Conservation (phyloP, 2,329 filamentous ascomycete species). For the Byssoonygena ceratinophila region DNA sequence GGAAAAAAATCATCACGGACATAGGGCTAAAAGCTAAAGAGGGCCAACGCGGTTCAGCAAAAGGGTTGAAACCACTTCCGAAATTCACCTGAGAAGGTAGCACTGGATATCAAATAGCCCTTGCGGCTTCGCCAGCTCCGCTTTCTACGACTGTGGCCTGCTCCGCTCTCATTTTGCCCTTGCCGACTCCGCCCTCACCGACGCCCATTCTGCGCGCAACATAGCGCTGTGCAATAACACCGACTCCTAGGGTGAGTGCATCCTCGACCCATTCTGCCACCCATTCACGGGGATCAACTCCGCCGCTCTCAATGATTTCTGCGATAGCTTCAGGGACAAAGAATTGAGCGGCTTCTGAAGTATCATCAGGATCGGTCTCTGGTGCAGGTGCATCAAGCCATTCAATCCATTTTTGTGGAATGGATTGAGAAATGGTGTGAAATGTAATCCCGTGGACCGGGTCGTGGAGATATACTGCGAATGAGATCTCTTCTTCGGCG, state of each 20-base stretch:
- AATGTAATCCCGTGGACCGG: slow-evolving; percentile 87
- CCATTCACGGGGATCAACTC: slow-evolving; percentile 91
- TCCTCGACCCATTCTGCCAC: slow-evolving; percentile 97
- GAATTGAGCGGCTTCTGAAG: slow-evolving; percentile 30
- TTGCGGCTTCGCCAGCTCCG: slow-evolving; percentile 51
- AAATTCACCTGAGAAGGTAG: neutral
- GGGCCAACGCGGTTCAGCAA: neutral
- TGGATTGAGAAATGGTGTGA: slow-evolving; percentile 65
- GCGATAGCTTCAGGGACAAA: slow-evolving; percentile 64
- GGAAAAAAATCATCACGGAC: neutral
- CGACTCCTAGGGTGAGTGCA: slow-evolving; percentile 62
- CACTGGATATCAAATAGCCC: slow-evolving; percentile 36
- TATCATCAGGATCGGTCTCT: slow-evolving; percentile 28
- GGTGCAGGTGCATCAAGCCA: slow-evolving; percentile 70
- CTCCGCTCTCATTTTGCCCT: slow-evolving; percentile 43
- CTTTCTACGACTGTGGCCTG: slow-evolving; percentile 48
- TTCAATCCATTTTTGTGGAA: slow-evolving; percentile 75
- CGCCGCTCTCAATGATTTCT: slow-evolving; percentile 63
- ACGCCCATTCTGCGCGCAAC: slow-evolving; percentile 94
- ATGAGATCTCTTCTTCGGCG: slow-evolving; percentile 53
- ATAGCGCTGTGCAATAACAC: slow-evolving; percentile 85
- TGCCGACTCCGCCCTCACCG: slow-evolving; percentile 60
- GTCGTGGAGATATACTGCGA: slow-evolving; percentile 71
- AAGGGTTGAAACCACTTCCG: neutral
- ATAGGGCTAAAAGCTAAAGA: neutral